Base-by-base conservation (phyloP, 495 filamentous ascomycete species). In the Aspergillus saccharolyticus region DNA sequence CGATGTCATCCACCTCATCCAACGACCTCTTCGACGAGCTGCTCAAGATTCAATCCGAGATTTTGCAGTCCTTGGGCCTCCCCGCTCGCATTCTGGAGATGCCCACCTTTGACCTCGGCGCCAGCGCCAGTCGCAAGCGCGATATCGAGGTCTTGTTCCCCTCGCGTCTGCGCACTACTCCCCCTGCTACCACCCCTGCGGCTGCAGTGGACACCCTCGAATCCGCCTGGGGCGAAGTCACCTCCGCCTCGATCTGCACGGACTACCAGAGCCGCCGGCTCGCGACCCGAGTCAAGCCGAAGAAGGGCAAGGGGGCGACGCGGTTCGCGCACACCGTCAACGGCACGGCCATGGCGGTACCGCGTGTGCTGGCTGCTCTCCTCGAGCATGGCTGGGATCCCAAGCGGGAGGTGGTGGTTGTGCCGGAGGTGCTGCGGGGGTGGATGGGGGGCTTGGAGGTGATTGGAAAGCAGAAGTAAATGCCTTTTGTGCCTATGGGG, bases 61-160 rank as follows among this genome's bases (percentile, higher is more conserved):
- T 97, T 55, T 74, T 97, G 17, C 72, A 74, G 16, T 77, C 80
- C 0, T 82, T 98, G 1, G 83, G 84, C 7, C 83, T 98, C n/a
- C 87, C 89, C 64, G 94, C 88, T 59, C 88, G 93, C 24, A 78
- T 97, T 19, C 80, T 97, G 0, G 93, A 96, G 71, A 97, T 97
- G 94, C 91, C 94, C 1, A 80, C 85, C 0, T 69, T 80, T 1
- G 94, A 98, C 70, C 83, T 98, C 0, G 94, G 94, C 52, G 92
- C 93, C 4, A 89, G 86, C 48, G 95, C 94, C 17, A 77, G 73
- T 28, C 81, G 94, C 44, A 98, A 98, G 73, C 75, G 83, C 46
- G 94, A 98, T 65, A 96, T 97, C 46, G 94, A 98, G 70, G 91
- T 88, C 4, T 91, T 86, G 62, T 97, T 98, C 77, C 95, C 95